A percentile compares a stretch with the other conserved stretches of the same genome.
Evolutionary conservation across 2,329 filamentous ascomycete genomes (phyloP).

Genomic region (Thelonectria discophora): DNA sequence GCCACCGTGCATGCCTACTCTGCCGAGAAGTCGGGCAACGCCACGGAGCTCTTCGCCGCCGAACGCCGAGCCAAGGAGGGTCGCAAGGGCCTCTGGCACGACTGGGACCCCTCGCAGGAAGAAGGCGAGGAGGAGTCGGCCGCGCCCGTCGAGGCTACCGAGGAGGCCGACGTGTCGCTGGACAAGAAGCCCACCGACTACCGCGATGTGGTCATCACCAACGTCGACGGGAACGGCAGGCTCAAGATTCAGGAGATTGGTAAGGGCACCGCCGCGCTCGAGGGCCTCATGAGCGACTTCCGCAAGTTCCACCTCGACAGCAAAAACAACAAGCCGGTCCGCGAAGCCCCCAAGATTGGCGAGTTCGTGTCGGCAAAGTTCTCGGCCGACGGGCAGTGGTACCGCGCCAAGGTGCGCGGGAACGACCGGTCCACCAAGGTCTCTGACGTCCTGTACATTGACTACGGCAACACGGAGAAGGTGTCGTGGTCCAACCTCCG

Average conservation of each 20-base stretch:
- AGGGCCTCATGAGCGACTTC: slow-evolving; percentile 90
- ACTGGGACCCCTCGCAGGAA: slow-evolving; percentile 93
- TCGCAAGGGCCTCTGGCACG: slow-evolving; percentile 88
- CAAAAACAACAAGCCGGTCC: slow-evolving; percentile 77
- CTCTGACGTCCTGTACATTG: slow-evolving; percentile 91
- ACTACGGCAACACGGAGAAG: slow-evolving; percentile 95
- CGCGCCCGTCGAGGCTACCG: slow-evolving; percentile 60
- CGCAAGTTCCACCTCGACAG: slow-evolving; percentile 88
- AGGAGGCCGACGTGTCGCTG: slow-evolving; percentile 60
- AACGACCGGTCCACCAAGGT: slow-evolving; percentile 92
- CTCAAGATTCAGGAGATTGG: slow-evolving; percentile 94
- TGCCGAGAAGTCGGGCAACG: slow-evolving; percentile 93
- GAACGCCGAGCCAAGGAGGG: slow-evolving; percentile 90
- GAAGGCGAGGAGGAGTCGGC: slow-evolving; percentile 66
- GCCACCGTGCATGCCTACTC: slow-evolving; percentile 94
- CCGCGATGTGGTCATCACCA: slow-evolving; percentile 90
- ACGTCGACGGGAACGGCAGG: slow-evolving; percentile 82
- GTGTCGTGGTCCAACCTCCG: slow-evolving; percentile 86
- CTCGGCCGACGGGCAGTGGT: slow-evolving; percentile 90
- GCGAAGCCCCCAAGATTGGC: slow-evolving; percentile 84
- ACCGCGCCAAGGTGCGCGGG: slow-evolving; percentile 87
- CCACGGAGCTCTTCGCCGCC: slow-evolving; percentile 84
- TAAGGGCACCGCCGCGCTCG: slow-evolving; percentile 83
- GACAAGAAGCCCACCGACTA: slow-evolving; percentile 82
- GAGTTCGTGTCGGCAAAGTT: slow-evolving; percentile 93